A percentile compares a stretch with the other conserved stretches of the same genome.
Conservation (phyloP, 2,329 filamentous ascomycete genomes). For the Stachybotrys chartarum region DNA sequence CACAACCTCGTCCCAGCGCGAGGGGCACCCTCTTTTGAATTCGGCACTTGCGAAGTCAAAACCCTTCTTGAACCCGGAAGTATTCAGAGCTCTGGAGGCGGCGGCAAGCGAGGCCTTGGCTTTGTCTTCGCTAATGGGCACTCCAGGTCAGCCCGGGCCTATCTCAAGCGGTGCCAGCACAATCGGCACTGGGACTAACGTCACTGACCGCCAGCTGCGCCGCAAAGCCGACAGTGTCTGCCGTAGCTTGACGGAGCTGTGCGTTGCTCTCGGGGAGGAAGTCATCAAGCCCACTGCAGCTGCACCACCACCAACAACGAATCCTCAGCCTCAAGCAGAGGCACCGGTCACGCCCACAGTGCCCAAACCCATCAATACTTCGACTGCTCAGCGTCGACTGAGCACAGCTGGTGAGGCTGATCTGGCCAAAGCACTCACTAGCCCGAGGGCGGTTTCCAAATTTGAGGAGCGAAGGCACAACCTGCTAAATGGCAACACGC, state of each 20-base stretch:
- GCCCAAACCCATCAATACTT: constrained; percentile 29
- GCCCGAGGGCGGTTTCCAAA: constrained; percentile 41
- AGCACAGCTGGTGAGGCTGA: constrained; percentile 33
- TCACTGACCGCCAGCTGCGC: constrained; percentile 76
- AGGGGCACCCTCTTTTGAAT: constrained; percentile 70
- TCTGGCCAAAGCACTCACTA: constrained; percentile 29
- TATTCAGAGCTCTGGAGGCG: constrained; percentile 74
- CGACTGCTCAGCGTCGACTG: constrained; percentile 31
- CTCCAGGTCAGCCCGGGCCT: constrained; percentile 59
- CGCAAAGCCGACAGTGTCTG: constrained; percentile 92
- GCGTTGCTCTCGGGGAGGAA: constrained; percentile 70
- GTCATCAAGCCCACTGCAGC: constrained; percentile 20
- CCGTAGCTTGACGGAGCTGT: constrained; percentile 85
- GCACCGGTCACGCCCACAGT: constrained; percentile 36
- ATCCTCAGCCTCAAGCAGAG: constrained; percentile 7
- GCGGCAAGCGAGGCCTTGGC: constrained; percentile 75
- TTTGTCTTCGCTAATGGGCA: constrained; percentile 71
- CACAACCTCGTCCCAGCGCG: constrained; percentile 38
- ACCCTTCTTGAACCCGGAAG: constrained; percentile 57
- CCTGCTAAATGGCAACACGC: constrained; percentile 34
- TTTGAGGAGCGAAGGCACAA: constrained; percentile 47
- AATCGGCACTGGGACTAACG: constrained; percentile 44
- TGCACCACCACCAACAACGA: constrained; percentile 5
- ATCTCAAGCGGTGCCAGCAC: constrained; percentile 61
- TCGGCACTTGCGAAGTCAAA: constrained; percentile 76